A percentile compares a stretch with the other conserved stretches of the same genome.
Evolutionary conservation across 257 asterid genomes (phyloP).

Genomic region (Nicotiana undulata): DNA sequence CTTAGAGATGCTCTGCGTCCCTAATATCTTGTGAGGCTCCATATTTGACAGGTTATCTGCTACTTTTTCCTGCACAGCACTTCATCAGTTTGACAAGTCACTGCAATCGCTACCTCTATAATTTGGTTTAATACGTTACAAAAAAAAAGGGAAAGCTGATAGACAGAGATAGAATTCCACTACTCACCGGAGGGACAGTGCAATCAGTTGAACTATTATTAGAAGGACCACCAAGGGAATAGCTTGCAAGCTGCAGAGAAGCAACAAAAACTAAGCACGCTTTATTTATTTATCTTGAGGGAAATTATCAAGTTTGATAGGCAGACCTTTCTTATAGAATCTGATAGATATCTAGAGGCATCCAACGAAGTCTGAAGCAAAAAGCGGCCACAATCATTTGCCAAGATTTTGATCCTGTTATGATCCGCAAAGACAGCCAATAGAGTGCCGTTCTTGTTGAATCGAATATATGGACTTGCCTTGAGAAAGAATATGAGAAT

Average conservation of each 20-base stretch:
- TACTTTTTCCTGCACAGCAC: constrained; percentile 24
- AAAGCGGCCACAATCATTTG: constrained; percentile 33
- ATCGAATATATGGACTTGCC: constrained; percentile 54
- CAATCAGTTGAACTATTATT: background rate
- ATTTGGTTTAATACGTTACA: background rate
- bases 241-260: constrained; percentile 31
- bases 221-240: constrained; percentile 14
- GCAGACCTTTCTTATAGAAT: constrained; percentile 31
- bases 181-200: constrained; percentile 13
- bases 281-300: background rate
- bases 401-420: constrained; percentile 58
- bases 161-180: background rate
- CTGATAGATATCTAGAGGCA: constrained; percentile 22
- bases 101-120: background rate
- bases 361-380: constrained; percentile 37
- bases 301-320: background rate
- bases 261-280: background rate
- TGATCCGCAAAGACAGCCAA: constrained; percentile 52
- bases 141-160: background rate
- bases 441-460: constrained; percentile 47
- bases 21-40: constrained; percentile 21
- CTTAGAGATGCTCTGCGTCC: constrained; percentile 31
- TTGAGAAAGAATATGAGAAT: constrained; percentile 12
- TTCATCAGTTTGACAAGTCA: background rate
- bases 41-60: constrained; percentile 10